Base-by-base conservation (phyloP, 1,139 yeast genomes). In the Protomyces macrosporus region DNA sequence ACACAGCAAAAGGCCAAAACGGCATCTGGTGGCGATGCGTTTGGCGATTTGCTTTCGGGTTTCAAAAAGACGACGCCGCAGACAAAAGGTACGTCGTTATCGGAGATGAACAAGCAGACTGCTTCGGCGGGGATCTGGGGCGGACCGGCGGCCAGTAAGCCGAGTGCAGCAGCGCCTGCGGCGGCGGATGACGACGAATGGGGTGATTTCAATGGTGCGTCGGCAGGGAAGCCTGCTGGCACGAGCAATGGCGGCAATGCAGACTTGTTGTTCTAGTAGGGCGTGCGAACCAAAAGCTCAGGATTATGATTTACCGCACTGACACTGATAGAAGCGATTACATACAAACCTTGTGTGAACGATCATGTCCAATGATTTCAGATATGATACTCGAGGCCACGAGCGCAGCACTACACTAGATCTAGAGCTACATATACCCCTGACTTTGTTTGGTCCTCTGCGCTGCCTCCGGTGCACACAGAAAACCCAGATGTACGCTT, bases 71-170 rank as follows among this genome's bases (percentile, higher is more conserved):
- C 62, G 32, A 55, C 40, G 32, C 51, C 45, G 9, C 56, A 23
- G 33, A 42, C 62, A 14, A 58, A 58, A 23, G 62, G 62, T 14
- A 55, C 53, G 16, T 58, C 62, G 7, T 30, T 58, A 5, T 55
- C 62, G 10, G 62, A 58, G 35, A 58, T 58, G 62, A 58, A 58
- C 56, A 58, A 52, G 56, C 53, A 58, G 54, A 52, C 54, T 30
- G 62, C 62, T 12, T 52, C 56, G 1, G 62, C 62, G n/a, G 62
- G 62, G 5, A 58, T 58, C 42, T 58, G 62, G 62, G 62, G 56
- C 1, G 53, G 56, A 9, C 33, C 51, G 6, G 36, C 53, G 33
- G n/a, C 56, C 12, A 42, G 48, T 7, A 42, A 16, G 23, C 7
- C 30, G 5, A 23, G 23, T 23, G 32, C 55, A 16, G 39, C 36